Percentiles rank a stretch among this genome's conserved stretches.
Evolutionary conservation across 257 asterid species (phyloP).

Genomic region (Gentiana dahurica): DNA sequence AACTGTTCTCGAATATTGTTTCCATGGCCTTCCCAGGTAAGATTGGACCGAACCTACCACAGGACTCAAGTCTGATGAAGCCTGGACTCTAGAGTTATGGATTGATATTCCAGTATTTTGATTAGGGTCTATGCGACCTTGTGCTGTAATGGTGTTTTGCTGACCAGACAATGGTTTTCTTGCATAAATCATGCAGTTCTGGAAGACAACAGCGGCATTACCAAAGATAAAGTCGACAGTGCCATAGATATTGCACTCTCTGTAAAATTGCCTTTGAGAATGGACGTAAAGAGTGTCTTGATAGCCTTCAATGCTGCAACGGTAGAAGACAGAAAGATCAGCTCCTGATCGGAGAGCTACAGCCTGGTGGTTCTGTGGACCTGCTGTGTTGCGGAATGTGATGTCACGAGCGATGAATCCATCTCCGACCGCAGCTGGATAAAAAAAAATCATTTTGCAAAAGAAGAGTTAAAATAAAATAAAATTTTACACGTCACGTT

Average conservation of each 20-base stretch:
- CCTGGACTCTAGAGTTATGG: constrained; percentile 19
- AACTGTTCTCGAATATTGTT: constrained; percentile 16
- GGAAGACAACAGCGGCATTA: constrained; percentile 34
- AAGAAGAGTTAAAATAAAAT: no score
- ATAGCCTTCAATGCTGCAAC: constrained; percentile 30
- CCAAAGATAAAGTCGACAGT: constrained; percentile 57
- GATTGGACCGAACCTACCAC: constrained; percentile 7
- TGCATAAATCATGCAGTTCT: constrained; percentile 25
- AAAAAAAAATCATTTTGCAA: no score
- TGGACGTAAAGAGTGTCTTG: constrained; percentile 50
- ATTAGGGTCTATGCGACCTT: constrained; percentile 33
- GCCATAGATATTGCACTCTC: constrained; percentile 42
- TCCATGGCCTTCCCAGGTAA: constrained; percentile 24
- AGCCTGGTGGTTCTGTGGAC: constrained; percentile 46
- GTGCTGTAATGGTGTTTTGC: constrained; percentile 40
- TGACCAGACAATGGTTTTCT: constrained; percentile 29
- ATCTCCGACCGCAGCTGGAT: constrained; percentile 36
- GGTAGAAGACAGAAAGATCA: constrained; percentile 36
- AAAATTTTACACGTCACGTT: no score
- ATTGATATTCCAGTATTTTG: constrained; percentile 34
- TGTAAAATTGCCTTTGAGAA: constrained; percentile 42
- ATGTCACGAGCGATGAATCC: constrained; percentile 56
- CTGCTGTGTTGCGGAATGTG: constrained; percentile 40
- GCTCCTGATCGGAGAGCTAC: constrained; percentile 44
- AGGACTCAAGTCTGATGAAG: constrained; percentile 13